Evolutionary conservation across 495 filamentous ascomycete genomes (phyloP), one percentile per base, ranked within the genome.

Genomic region (Penicillium samsonianum): DNA sequence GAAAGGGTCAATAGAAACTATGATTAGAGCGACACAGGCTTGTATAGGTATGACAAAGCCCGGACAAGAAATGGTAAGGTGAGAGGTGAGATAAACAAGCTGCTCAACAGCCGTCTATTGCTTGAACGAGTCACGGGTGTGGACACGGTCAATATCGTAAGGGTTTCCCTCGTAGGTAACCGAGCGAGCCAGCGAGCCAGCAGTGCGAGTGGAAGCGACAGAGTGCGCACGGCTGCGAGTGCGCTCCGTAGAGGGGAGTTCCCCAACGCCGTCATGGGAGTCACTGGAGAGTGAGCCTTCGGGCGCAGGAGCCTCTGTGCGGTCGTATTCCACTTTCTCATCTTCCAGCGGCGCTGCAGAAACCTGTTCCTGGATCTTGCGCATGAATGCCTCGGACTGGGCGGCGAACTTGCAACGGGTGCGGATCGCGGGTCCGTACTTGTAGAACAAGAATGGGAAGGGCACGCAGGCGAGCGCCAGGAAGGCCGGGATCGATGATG

Each of bases 381-480:
- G 75, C 70, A 78, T 76, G 59, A 79, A 79, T 3, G 73, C 74
- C 7, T 75, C 73, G 3, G 76, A 79, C 65, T 78, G 67, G 40
- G 85, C 82, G 25, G 90, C 85, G 67, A 84, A 96, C 77, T 87
- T 88, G 82, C 90, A 94, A 50, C 78, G 78, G 53, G 73, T 73
- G 7, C 90, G 80, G 59, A 95, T 88, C 16, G 63, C 42, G 1
- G 69, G 67, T 38, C 90, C 90, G 68, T 91, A 94, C 62, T 83
- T 84, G 72, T 88, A 90, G 74, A 94, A 90, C 38, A 95, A 69
- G 74, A 88, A 88, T 10, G 90, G 90, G 69, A 91, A 90, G 0
- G 90, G 90, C 45, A 91, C 77, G 67, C 90, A 92, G 19, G 78
- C 81, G 16, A 93, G 72, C 4, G 88, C 84, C 7, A 94, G 73